A percentile compares a stretch with the other conserved stretches of the same genome.
phyloP scores from a whole-genome alignment of 176 grass and related monocot genomes.

The Paspalum notatum region DNA sequence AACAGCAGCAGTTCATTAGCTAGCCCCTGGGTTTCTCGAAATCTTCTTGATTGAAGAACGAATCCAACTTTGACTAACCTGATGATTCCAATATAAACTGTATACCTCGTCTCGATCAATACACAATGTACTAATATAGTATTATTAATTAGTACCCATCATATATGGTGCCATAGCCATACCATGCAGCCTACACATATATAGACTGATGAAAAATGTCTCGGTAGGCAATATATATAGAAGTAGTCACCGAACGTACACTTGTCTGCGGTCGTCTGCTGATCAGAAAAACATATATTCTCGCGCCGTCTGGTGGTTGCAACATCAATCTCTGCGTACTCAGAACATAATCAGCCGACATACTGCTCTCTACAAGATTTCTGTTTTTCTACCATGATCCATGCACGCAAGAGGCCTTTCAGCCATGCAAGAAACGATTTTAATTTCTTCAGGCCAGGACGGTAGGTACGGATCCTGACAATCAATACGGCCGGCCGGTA shows the following conservation, averaged over 20 bases:
- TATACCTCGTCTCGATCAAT: background rate
- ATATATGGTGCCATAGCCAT: background rate
- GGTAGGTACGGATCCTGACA: conserved; percentile 36
- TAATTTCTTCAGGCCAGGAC: conserved; percentile 18
- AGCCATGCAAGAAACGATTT: conserved; percentile 30
- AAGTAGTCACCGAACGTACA: conserved; percentile 10
- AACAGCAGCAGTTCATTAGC: background rate
- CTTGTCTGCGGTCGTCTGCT: conserved; percentile 20
- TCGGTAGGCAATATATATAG: background rate
- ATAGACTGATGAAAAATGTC: background rate
- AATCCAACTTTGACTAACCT: background rate
- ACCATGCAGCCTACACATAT: conserved; percentile 20
- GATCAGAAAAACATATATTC: conserved; percentile 8
- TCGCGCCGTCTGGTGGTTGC: conserved; percentile 31
- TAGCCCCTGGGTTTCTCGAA: background rate
- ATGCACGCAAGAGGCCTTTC: conserved; percentile 16
- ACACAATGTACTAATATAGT: background rate
- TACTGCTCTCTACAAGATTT: conserved; percentile 11
- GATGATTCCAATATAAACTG: background rate
- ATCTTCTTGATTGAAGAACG: conserved; percentile 4
- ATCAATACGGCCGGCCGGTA: conserved; percentile 2
- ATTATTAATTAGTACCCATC: background rate
- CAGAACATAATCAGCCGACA: background rate
- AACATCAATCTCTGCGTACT: conserved; percentile 29
- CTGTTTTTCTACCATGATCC: background rate